phyloP scores from a whole-genome alignment of 1,284 basidiomycete genomes.

The Moesziomyces sp. region DNA sequence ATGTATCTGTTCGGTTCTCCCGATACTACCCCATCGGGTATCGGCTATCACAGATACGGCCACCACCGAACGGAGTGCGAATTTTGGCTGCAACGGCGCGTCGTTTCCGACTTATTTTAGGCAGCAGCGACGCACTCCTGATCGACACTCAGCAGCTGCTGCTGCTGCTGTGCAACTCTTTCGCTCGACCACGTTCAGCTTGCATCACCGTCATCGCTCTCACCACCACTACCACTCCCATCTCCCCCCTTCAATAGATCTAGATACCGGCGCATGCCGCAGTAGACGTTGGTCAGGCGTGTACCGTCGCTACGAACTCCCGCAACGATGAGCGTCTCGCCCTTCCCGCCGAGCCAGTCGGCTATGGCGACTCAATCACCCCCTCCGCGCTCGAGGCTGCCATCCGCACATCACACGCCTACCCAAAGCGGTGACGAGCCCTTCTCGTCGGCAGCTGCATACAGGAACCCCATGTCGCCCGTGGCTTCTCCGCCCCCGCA shows the following conservation, averaged over 20 bases:
- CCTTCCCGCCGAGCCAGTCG: slow-evolving; percentile 18
- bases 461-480: slow-evolving; percentile 14
- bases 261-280: slow-evolving; percentile 4
- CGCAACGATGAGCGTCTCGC: slow-evolving; percentile 33
- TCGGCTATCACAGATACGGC: no score
- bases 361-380: background rate
- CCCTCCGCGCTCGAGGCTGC: background rate
- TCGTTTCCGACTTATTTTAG: no score
- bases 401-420: slow-evolving; percentile 1
- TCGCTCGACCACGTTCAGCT: no score
- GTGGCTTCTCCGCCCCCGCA: slow-evolving; percentile 17
- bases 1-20: no score
- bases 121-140: no score
- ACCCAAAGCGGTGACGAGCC: slow-evolving; percentile 9
- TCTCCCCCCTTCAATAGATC: background rate
- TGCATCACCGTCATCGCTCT: background rate
- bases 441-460: slow-evolving; percentile 38
- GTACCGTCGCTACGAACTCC: background rate
- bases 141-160: no score
- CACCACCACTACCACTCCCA: slow-evolving; percentile 1
- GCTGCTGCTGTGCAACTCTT: no score
- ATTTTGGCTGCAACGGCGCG: no score
- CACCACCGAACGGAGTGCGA: no score
- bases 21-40: no score
- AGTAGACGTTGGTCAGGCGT: slow-evolving; percentile 4